phyloP scores from a whole-genome alignment of 495 filamentous ascomycete species.

The Aspergillus mulundensis region DNA sequence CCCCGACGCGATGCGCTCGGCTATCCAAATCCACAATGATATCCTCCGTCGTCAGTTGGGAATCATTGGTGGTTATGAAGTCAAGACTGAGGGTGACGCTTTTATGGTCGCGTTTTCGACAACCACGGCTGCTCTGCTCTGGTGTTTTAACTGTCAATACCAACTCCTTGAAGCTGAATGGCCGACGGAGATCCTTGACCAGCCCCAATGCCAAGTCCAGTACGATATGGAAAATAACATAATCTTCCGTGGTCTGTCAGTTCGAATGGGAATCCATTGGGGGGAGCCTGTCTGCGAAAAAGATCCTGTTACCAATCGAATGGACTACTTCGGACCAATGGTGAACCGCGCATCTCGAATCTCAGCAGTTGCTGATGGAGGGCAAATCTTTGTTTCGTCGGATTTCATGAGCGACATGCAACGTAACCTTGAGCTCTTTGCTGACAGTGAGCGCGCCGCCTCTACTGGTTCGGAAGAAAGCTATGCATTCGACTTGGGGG shows the following conservation, averaged over 20 bases:
- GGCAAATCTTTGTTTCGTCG: slow-evolving; percentile 91
- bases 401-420: slow-evolving; percentile 97
- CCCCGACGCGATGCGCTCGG: slow-evolving; percentile 88
- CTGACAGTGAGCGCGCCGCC: slow-evolving; percentile 66
- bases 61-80: slow-evolving; percentile 93
- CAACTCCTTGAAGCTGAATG: slow-evolving; percentile 82
- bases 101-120: slow-evolving; percentile 99
- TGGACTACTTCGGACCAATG: slow-evolving; percentile 99
- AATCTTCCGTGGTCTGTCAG: slow-evolving; percentile 89
- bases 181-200: slow-evolving; percentile 88
- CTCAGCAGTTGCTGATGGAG: slow-evolving; percentile 90
- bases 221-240: slow-evolving; percentile 79
- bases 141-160: slow-evolving; percentile 92
- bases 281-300: slow-evolving; percentile 90
- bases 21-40: slow-evolving; percentile 94
- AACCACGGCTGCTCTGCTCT: slow-evolving; percentile 85
- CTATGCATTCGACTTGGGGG: slow-evolving; percentile 53
- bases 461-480: slow-evolving; percentile 71
- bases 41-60: slow-evolving; percentile 90
- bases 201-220: slow-evolving; percentile 75
- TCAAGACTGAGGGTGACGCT: slow-evolving; percentile 99
- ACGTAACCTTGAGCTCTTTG: slow-evolving; percentile 79
- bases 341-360: slow-evolving; percentile 95
- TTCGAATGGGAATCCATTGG: slow-evolving; percentile 97
- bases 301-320: slow-evolving; percentile 92